Conservation (phyloP, 1,284 basidiomycete genomes). For the Trichosporon asahii region DNA sequence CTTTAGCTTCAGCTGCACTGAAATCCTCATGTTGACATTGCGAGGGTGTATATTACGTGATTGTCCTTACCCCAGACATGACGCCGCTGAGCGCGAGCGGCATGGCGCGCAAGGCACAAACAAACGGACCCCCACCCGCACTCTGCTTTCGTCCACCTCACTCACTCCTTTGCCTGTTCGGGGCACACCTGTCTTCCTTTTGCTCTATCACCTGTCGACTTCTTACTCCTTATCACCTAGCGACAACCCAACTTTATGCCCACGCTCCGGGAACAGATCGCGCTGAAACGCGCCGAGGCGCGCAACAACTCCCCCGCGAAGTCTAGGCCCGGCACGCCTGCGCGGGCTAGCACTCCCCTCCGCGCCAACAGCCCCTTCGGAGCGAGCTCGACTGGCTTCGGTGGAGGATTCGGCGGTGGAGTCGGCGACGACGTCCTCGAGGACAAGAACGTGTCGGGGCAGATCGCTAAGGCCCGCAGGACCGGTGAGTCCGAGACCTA, state of each 20-base stretch:
- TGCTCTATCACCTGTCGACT: not conserved
- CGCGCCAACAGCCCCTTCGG: not conserved
- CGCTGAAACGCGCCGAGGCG: constrained; percentile 37
- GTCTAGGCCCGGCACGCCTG: not conserved
- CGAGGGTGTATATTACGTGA: not conserved
- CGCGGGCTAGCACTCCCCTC: not conserved
- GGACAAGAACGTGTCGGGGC: constrained; percentile 34
- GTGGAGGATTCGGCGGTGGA: constrained; percentile 2
- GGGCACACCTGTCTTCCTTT: not conserved
- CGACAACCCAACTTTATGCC: constrained; percentile 9
- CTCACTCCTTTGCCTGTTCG: not conserved
- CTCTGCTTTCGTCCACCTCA: not conserved
- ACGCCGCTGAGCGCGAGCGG: not conserved
- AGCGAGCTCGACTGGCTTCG: not conserved
- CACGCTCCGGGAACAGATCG: constrained; percentile 40
- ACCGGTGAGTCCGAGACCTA: constrained; percentile 34
- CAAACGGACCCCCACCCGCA: not conserved
- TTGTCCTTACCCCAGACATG: not conserved
- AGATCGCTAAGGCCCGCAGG: constrained; percentile 37
- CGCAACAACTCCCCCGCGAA: constrained; percentile 24
- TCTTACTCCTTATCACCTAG: not conserved
- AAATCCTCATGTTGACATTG: not conserved
- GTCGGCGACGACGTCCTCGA: constrained; percentile 28
- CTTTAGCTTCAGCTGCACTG: not conserved
- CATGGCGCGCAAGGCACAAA: constrained; percentile 1